Evolutionary conservation across 768 basidiomycete genomes (phyloP).

Genomic region (Boletus rubropictus): DNA sequence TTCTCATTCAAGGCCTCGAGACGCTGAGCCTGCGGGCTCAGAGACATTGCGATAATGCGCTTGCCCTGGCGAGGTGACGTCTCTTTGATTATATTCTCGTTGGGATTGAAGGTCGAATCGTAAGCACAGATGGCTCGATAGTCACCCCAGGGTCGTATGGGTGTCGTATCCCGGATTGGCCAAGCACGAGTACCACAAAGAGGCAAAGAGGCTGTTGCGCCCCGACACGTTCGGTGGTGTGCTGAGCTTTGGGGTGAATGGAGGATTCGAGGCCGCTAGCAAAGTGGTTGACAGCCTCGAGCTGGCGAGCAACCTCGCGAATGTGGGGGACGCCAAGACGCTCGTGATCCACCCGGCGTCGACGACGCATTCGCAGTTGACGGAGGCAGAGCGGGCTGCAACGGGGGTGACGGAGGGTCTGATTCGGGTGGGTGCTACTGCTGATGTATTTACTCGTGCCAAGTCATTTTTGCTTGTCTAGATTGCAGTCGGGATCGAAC

Average conservation of each 20-base stretch:
- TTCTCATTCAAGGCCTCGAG: conserved; percentile 74
- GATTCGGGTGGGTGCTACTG: conserved; percentile 46
- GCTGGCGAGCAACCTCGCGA: conserved; percentile 34
- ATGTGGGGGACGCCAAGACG: conserved; percentile 63
- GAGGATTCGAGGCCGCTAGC: conserved; percentile 12
- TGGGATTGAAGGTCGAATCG: background rate
- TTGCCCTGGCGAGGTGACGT: conserved; percentile 52
- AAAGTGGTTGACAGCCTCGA: conserved; percentile 36
- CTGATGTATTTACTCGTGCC: background rate
- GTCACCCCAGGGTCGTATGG: conserved; percentile 12
- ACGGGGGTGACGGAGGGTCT: conserved; percentile 74
- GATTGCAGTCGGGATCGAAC: conserved; percentile 17
- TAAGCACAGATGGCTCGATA: conserved; percentile 9
- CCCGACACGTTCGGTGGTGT: conserved; percentile 10
- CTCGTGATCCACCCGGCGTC: conserved; percentile 74
- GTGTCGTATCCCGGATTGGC: conserved; percentile 13
- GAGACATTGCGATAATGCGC: conserved; percentile 65
- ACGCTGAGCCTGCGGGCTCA: conserved; percentile 68
- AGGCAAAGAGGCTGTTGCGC: conserved; percentile 10
- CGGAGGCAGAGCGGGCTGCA: conserved; percentile 49
- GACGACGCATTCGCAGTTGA: conserved; percentile 72
- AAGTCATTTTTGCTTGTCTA: background rate
- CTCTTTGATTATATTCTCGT: too few relatives aligned
- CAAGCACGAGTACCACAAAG: conserved; percentile 8
- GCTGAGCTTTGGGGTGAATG: conserved; percentile 12